Conservation (phyloP, 805 yeast genomes). For the Jamesozyma lodderae region DNA sequence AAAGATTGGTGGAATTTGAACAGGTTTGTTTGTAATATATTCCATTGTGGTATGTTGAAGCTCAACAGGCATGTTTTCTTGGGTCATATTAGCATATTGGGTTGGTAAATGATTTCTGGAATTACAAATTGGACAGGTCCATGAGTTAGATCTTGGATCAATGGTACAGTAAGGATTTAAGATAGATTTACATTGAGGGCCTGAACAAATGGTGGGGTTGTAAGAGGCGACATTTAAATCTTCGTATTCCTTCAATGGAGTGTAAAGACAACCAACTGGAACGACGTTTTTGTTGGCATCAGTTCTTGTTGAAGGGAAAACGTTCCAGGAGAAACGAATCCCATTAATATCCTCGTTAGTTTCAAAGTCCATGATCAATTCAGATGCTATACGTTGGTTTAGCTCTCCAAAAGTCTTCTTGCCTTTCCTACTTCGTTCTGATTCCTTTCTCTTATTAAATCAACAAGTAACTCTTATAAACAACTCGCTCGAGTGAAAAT, state of each 20-base stretch:
- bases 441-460: too few species aligned
- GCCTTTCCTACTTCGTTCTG: too few species aligned
- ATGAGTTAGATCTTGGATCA: conserved; percentile 62
- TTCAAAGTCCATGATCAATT: conserved; percentile 38
- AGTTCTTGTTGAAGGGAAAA: conserved; percentile 78
- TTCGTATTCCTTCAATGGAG: conserved; percentile 79
- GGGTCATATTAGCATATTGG: conserved; percentile 68
- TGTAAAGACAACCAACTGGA: conserved; percentile 88
- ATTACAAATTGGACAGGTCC: conserved; percentile 83
- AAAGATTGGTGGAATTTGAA: conserved; percentile 76
- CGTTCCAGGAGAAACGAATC: conserved; percentile 69
- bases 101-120: conserved; percentile 73
- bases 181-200: conserved; percentile 70
- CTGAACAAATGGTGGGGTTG: conserved; percentile 77
- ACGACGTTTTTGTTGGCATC: conserved; percentile 89
- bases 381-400: too few species aligned
- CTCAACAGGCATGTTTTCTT: conserved; percentile 75
- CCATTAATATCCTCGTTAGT: conserved; percentile 64
- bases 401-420: too few species aligned
- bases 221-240: conserved; percentile 71
- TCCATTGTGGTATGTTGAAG: conserved; percentile 72
- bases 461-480: too few species aligned
- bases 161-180: conserved; percentile 81
- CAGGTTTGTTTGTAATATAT: conserved; percentile 74
- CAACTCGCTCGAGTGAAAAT: too few species aligned